Evolutionary conservation across 2,329 filamentous ascomycete species (phyloP).

Genomic region (Fusarium algeriense): DNA sequence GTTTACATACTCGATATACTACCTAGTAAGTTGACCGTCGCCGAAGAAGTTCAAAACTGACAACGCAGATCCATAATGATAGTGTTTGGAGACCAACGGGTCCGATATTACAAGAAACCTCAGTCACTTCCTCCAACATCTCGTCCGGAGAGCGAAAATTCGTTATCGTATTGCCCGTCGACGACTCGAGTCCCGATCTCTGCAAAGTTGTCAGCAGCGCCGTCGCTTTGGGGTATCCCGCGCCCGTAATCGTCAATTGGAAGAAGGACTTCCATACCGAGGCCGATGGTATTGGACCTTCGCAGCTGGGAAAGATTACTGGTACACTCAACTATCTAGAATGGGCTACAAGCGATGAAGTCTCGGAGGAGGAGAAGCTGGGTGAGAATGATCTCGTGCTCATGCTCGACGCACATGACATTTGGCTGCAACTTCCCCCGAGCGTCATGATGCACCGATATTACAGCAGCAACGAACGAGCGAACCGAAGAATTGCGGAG

Average conservation of each 20-base stretch:
- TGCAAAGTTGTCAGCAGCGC: constrained; percentile 49
- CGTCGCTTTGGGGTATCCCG: constrained; percentile 47
- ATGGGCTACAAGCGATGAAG: constrained; percentile 34
- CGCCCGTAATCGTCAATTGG: constrained; percentile 51
- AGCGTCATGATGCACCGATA: constrained; percentile 48
- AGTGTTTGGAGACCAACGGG: constrained; percentile 23
- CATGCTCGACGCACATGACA: constrained; percentile 50
- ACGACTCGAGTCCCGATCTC: constrained; percentile 46
- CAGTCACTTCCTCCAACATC: constrained; percentile 8
- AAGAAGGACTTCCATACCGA: constrained; percentile 44
- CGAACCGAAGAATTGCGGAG: constrained; percentile 36
- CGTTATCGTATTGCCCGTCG: constrained; percentile 42
- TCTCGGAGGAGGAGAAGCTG: constrained; percentile 30
- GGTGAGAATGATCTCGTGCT: constrained; percentile 47
- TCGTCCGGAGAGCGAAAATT: constrained; percentile 40
- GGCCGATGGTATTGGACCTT: constrained; percentile 41
- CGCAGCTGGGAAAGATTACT: constrained; percentile 48
- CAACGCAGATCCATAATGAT: constrained; percentile 37
- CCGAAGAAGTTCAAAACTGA: background rate
- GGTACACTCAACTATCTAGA: constrained; percentile 48
- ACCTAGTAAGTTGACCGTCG: constrained; percentile 18
- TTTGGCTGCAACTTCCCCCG: constrained; percentile 50
- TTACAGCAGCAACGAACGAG: constrained; percentile 37
- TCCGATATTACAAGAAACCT: constrained; percentile 22
- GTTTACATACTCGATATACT: constrained; percentile 24